Percentiles rank a stretch among this genome's conserved stretches.
phyloP scores from a whole-genome alignment of 208 protist species.

The Angomonas ambiguus region DNA sequence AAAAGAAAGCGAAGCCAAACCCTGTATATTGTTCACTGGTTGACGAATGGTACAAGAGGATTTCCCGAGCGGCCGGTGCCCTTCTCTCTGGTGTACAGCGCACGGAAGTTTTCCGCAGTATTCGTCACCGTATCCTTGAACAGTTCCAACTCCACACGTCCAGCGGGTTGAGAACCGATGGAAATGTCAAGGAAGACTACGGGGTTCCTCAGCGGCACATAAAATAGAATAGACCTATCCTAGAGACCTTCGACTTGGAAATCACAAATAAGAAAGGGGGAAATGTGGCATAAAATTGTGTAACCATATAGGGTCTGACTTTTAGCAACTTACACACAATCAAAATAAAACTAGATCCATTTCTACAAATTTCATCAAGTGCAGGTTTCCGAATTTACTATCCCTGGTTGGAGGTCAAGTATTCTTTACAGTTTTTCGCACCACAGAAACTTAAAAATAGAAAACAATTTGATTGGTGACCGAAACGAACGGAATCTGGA shows the following conservation, averaged over 20 bases:
- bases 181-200: constrained; percentile 44
- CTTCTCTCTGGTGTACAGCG: constrained; percentile 61
- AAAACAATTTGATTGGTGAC: background rate
- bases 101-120: constrained; percentile 94
- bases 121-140: constrained; percentile 84
- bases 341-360: too few species aligned
- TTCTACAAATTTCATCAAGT: background rate
- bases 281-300: background rate
- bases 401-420: too few species aligned
- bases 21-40: too few species aligned
- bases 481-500: background rate
- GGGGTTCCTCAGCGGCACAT: background rate
- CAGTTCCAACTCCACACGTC: constrained; percentile 47
- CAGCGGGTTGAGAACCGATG: constrained; percentile 27
- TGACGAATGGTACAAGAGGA: too few species aligned
- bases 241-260: too few species aligned
- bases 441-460: too few species aligned
- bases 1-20: too few species aligned
- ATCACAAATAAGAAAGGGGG: too few species aligned
- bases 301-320: background rate
- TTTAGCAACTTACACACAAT: background rate
- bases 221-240: too few species aligned
- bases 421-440: too few species aligned
- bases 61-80: too few species aligned
- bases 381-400: too few species aligned